Evolutionary conservation across 805 yeast genomes (phyloP).

Genomic region (Ogataea paradorogensis): DNA sequence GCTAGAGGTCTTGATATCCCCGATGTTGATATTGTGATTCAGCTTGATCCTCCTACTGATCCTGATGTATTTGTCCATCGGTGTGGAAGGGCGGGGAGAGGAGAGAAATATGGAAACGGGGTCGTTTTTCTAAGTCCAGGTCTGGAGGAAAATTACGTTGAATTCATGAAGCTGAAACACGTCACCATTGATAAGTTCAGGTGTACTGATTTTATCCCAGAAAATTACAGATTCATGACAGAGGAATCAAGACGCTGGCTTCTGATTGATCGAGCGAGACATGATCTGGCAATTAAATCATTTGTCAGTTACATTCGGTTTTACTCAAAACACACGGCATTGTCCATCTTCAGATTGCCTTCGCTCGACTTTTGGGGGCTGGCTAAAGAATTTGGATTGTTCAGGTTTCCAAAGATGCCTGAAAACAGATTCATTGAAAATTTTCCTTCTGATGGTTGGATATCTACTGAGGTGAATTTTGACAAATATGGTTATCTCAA

Average conservation of each 20-base stretch:
- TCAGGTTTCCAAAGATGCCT: slow-evolving; percentile 92
- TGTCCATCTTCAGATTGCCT: slow-evolving; percentile 78
- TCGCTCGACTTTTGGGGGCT: slow-evolving; percentile 67
- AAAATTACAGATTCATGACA: slow-evolving; percentile 21
- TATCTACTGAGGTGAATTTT: slow-evolving; percentile 58
- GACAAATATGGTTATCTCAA: slow-evolving; percentile 66
- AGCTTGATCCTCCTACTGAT: slow-evolving; percentile 91
- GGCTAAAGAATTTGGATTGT: slow-evolving; percentile 74
- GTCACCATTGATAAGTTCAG: slow-evolving; percentile 47
- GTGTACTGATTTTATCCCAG: slow-evolving; percentile 19
- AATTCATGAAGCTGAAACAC: slow-evolving; percentile 72
- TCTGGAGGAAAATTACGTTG: slow-evolving; percentile 77
- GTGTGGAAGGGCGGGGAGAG: slow-evolving; percentile 94
- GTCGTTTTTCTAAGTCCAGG: slow-evolving; percentile 69
- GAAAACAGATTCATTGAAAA: slow-evolving; percentile 58
- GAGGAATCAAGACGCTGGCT: slow-evolving; percentile 49
- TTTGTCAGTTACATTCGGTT: slow-evolving; percentile 81
- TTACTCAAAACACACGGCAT: slow-evolving; percentile 84
- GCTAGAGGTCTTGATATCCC: slow-evolving; percentile 96
- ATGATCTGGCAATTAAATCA: slow-evolving; percentile 75
- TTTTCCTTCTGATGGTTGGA: slow-evolving; percentile 76
- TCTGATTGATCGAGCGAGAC: slow-evolving; percentile 70
- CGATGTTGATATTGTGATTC: slow-evolving; percentile 91
- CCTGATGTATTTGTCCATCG: slow-evolving; percentile 90
- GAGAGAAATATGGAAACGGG: slow-evolving; percentile 79